Conservation (phyloP, 2,329 filamentous ascomycete species). For the Colletotrichum incanum region DNA sequence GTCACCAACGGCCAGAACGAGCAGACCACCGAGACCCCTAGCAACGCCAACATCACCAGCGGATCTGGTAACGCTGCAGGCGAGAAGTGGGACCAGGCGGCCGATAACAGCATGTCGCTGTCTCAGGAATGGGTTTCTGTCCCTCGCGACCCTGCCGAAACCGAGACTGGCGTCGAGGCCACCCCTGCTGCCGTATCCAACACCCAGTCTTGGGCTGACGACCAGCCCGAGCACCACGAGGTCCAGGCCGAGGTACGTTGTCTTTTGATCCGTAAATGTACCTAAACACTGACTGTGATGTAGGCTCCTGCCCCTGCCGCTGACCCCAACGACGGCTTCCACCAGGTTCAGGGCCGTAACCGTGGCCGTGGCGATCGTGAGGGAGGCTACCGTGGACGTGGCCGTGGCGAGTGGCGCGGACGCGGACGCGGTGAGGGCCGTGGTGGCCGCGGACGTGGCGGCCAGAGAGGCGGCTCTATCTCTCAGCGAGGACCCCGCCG, state of each 20-base stretch:
- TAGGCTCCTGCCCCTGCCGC: constrained; percentile 53
- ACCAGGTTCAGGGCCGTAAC: constrained; percentile 76
- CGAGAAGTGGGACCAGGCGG: constrained; percentile 75
- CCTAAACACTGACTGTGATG: constrained; percentile 8
- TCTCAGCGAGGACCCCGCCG: constrained; percentile 56
- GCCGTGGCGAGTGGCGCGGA: constrained; percentile 65
- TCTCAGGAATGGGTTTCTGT: constrained; percentile 81
- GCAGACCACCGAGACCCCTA: constrained; percentile 60
- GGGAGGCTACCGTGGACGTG: constrained; percentile 58
- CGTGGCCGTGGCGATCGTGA: constrained; percentile 70
- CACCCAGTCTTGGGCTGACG: constrained; percentile 86
- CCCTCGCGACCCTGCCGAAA: constrained; percentile 78
- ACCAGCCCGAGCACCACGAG: constrained; percentile 80
- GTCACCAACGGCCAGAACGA: constrained; percentile 60
- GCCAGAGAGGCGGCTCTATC: constrained; percentile 52
- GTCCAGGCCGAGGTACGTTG: constrained; percentile 59
- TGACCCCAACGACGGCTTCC: constrained; percentile 77
- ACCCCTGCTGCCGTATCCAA: constrained; percentile 71
- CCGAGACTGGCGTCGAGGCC: constrained; percentile 75
- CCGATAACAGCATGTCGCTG: constrained; percentile 58
- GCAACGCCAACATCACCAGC: constrained; percentile 68
- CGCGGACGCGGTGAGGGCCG: constrained; percentile 66
- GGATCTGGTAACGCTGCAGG: constrained; percentile 73
- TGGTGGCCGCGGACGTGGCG: constrained; percentile 59
- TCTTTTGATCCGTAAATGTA: background rate